phyloP scores from a whole-genome alignment of 306 rosid species.

The Quercus variabilis region DNA sequence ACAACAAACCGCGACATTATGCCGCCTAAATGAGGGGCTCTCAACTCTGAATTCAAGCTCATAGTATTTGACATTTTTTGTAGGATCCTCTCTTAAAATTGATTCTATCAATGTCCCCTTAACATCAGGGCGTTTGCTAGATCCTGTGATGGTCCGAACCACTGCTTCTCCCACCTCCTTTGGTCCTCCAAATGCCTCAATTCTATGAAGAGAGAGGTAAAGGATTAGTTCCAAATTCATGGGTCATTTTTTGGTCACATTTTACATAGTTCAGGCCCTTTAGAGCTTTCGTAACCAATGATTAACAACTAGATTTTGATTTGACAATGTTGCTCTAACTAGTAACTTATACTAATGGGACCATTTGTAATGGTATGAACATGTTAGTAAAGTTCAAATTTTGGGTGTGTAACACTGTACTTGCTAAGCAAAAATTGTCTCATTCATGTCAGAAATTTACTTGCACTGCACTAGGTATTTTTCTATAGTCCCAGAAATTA shows the following conservation, averaged over 20 bases:
- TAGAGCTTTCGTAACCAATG: not conserved
- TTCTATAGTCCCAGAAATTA: no score
- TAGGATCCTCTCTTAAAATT: constrained; percentile 54
- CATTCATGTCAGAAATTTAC: no score
- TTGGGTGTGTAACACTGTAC: no score
- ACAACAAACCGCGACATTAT: constrained; percentile 74
- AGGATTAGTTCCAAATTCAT: not conserved
- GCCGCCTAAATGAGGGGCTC: constrained; percentile 57
- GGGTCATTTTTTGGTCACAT: not conserved
- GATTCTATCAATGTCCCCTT: constrained; percentile 62
- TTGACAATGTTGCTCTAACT: not conserved
- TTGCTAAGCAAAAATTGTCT: no score
- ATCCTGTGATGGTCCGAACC: constrained; percentile 55
- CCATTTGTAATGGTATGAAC: no score
- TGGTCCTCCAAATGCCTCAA: constrained; percentile 85
- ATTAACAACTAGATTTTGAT: not conserved
- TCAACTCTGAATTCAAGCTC: constrained; percentile 79
- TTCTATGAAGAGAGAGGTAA: constrained; percentile 36
- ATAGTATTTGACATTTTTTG: constrained; percentile 48
- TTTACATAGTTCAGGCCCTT: no score
- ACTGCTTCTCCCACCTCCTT: constrained; percentile 84
- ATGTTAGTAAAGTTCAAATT: no score
- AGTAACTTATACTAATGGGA: not conserved
- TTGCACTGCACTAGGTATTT: no score
- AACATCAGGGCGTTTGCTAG: constrained; percentile 54